These are phyloP conservation scores for Leccinum subfulvum DNA, from an alignment of 1,284 basidiomycete species.

Conservation along the genomic window DNA sequence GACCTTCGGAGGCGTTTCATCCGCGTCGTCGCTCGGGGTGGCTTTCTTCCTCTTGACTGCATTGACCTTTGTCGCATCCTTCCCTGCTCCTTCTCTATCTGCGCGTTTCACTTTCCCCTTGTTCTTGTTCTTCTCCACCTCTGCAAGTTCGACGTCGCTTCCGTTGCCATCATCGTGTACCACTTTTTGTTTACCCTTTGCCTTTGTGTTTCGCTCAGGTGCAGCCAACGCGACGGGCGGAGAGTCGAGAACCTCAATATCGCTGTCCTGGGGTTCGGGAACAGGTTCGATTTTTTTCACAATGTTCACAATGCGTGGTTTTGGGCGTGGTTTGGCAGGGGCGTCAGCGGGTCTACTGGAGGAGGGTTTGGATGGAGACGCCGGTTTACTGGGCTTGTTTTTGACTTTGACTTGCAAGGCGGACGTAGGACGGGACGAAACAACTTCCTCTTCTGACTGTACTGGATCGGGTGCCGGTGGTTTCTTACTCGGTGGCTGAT, in stretches of 20 bases:
- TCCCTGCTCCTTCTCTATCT: conserved; percentile 34
- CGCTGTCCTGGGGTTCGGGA: conserved; percentile 27
- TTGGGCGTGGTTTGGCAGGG: conserved; percentile 23
- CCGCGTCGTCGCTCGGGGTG: conserved; percentile 16
- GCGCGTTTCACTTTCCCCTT: conserved; percentile 29
- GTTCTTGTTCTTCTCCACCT: conserved; percentile 20
- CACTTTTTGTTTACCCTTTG: conserved; percentile 31
- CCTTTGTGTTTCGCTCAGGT: conserved; percentile 21
- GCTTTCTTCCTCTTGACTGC: conserved; percentile 24
- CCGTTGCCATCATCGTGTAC: conserved; percentile 3
- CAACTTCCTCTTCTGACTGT: conserved; percentile 11
- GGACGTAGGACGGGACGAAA: conserved; percentile 11
- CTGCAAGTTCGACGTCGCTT: conserved; percentile 12
- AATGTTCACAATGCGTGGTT: conserved; percentile 17
- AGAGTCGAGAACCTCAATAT: conserved; percentile 29
- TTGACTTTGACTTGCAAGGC: conserved; percentile 12
- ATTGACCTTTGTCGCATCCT: conserved; percentile 25
- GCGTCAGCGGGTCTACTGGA: conserved; percentile 16
- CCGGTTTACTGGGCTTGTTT: conserved; percentile 14
- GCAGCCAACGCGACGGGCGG: conserved; percentile 6
- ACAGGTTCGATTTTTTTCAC: conserved; percentile 18
- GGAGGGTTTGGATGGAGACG: conserved; percentile 19
- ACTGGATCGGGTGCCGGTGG: conserved; percentile 1
- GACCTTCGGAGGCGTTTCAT: conserved; percentile 17
- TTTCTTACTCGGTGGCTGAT: conserved; percentile 23